phyloP scores from a whole-genome alignment of 1,139 yeast genomes.

The Yamadazyma trypodendri region DNA sequence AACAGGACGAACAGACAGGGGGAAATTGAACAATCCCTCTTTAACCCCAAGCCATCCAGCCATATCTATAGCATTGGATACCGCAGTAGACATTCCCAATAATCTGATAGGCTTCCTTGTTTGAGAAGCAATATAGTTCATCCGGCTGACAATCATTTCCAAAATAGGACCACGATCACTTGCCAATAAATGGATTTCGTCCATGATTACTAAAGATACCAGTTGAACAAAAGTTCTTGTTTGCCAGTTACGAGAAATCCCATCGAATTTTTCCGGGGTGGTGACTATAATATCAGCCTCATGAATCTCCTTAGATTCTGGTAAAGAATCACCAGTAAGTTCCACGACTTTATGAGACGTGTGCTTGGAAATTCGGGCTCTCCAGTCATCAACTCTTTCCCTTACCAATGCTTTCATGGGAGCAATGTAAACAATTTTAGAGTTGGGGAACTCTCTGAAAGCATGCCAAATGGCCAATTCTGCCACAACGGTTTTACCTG shows the following conservation, averaged over 20 bases:
- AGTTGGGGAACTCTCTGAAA: slow-evolving; percentile 71
- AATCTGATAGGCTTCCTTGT: slow-evolving; percentile 76
- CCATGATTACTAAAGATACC: slow-evolving; percentile 92
- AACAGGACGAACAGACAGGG: slow-evolving; percentile 95
- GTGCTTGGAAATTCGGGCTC: slow-evolving; percentile 59
- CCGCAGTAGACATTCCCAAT: slow-evolving; percentile 96
- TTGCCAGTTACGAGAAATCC: slow-evolving; percentile 98
- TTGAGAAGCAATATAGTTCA: slow-evolving; percentile 84
- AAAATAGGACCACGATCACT: slow-evolving; percentile 97
- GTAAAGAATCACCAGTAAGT: slow-evolving; percentile 94
- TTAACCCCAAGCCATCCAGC: slow-evolving; percentile 96
- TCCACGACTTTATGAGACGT: slow-evolving; percentile 78
- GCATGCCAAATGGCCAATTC: slow-evolving; percentile 98
- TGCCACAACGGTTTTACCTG: slow-evolving; percentile 97
- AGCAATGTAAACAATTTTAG: slow-evolving; percentile 91
- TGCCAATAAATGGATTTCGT: slow-evolving; percentile 94
- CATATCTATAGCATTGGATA: slow-evolving; percentile 96
- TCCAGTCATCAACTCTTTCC: slow-evolving; percentile 97
- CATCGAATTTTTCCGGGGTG: slow-evolving; percentile 98
- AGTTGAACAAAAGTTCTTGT: slow-evolving; percentile 90
- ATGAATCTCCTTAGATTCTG: slow-evolving; percentile 81
- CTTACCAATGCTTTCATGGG: slow-evolving; percentile 99
- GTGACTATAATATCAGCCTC: slow-evolving; percentile 92
- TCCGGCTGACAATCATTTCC: slow-evolving; percentile 98
- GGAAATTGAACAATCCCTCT: slow-evolving; percentile 88